These are phyloP conservation scores for Aurantiochytrium sp. DNA, from an alignment of 108 stramenopile species.

Conservation along the genomic window DNA sequence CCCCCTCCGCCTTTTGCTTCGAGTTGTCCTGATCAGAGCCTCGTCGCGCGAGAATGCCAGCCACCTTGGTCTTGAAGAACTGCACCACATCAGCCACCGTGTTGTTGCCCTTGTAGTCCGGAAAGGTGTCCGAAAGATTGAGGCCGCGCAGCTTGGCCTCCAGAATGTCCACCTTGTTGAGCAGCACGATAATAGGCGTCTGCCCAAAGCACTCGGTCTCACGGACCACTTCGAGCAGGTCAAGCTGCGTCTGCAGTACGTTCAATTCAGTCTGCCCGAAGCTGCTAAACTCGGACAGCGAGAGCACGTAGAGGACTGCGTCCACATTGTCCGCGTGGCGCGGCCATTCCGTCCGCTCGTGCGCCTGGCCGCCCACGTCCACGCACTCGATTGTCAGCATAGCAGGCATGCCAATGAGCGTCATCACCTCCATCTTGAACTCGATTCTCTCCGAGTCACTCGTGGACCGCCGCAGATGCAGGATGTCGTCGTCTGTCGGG, in stretches of 20 bases:
- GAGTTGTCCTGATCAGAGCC: too few relatives aligned
- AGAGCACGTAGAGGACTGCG: neutral
- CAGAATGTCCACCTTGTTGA: slow-evolving; percentile 2
- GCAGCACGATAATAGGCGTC: neutral
- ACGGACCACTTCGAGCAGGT: neutral
- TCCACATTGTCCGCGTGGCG: neutral
- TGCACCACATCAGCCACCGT: neutral
- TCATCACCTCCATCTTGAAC: neutral
- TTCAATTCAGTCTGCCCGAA: neutral
- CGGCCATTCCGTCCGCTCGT: slow-evolving; percentile 30
- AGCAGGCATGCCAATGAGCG: neutral
- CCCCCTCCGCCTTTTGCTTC: too few relatives aligned
- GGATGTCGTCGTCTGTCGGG: neutral
- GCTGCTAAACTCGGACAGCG: neutral
- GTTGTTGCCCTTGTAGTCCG: neutral
- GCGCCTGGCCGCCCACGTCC: slow-evolving; percentile 19
- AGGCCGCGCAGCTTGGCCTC: neutral
- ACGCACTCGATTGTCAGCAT: neutral
- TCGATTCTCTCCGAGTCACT: neutral
- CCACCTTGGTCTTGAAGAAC: neutral
- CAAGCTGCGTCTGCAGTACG: slow-evolving; percentile 1
- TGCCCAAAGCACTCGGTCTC: slow-evolving; percentile 11
- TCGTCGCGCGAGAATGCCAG: neutral
- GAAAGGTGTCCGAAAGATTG: neutral
- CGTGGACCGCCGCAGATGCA: slow-evolving; percentile 8